These are phyloP conservation scores for Aureobasidium vineae DNA, from an alignment of 2,329 filamentous ascomycete species.

Conservation along the genomic window DNA sequence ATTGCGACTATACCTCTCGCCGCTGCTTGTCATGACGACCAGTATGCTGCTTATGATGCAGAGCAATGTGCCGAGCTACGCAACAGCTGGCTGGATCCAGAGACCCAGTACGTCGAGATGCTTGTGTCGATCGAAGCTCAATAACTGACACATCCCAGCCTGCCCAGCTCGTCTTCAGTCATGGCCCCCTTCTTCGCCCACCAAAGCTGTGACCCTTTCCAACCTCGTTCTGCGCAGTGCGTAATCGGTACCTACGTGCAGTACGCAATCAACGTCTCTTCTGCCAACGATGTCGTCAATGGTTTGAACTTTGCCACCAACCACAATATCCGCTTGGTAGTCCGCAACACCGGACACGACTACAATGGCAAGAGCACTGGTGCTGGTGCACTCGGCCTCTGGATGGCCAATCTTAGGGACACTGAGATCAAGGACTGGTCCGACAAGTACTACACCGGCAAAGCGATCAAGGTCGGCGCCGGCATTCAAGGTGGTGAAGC, in stretches of 20 bases:
- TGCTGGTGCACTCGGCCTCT: slow-evolving; percentile 57
- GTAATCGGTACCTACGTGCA: slow-evolving; percentile 46
- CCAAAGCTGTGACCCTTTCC: slow-evolving; percentile 46
- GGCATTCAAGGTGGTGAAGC: slow-evolving; percentile 54
- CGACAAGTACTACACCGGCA: slow-evolving; percentile 48
- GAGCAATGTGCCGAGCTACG: slow-evolving; percentile 45
- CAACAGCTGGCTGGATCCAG: slow-evolving; percentile 47
- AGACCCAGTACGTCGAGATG: slow-evolving; percentile 40
- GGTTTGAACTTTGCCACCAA: slow-evolving; percentile 45
- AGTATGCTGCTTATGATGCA: slow-evolving; percentile 45
- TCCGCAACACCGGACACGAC: slow-evolving; percentile 47
- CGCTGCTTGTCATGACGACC: slow-evolving; percentile 51
- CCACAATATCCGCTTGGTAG: slow-evolving; percentile 53
- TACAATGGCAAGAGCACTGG: slow-evolving; percentile 60
- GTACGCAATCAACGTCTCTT: slow-evolving; percentile 36
- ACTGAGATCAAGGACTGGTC: slow-evolving; percentile 46
- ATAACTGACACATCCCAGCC: neutral
- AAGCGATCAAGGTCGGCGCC: slow-evolving; percentile 55
- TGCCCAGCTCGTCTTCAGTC: slow-evolving; percentile 34
- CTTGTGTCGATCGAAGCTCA: too few species aligned
- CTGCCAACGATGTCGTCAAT: slow-evolving; percentile 32
- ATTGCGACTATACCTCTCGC: slow-evolving; percentile 56
- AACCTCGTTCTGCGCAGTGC: slow-evolving; percentile 39
- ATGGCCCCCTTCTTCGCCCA: slow-evolving; percentile 41
- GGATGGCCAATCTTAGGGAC: slow-evolving; percentile 57